These are phyloP conservation scores for Neurospora sp. DNA, from an alignment of 2,329 filamentous ascomycete species.

Conservation along the genomic window DNA sequence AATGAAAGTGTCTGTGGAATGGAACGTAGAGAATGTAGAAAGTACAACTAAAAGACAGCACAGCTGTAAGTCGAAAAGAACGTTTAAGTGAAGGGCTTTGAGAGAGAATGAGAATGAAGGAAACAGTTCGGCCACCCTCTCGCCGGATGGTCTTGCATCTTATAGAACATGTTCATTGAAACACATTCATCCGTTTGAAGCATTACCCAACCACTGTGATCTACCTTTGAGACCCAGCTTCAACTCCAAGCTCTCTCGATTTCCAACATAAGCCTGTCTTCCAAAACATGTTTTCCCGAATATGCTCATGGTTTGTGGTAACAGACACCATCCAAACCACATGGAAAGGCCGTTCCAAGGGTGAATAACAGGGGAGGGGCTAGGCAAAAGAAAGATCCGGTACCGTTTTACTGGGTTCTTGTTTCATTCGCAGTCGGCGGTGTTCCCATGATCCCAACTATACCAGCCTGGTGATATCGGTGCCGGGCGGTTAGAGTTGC, in stretches of 20 bases:
- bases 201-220: neutral
- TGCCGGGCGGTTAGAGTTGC: neutral
- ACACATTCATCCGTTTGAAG: neutral
- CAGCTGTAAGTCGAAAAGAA: conserved; percentile 10
- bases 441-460: neutral
- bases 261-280: neutral
- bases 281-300: neutral
- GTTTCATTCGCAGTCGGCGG: neutral
- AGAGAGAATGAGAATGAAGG: conserved; percentile 1
- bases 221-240: neutral
- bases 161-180: neutral
- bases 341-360: neutral
- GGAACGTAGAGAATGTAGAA: conserved; percentile 4
- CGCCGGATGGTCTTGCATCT: neutral
- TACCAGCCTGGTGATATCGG: neutral
- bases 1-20: conserved; percentile 3
- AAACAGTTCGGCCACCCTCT: neutral
- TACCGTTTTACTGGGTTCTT: neutral
- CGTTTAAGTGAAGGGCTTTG: conserved; percentile 1
- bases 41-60: conserved; percentile 9
- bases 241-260: neutral
- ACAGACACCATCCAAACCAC: neutral
- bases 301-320: neutral
- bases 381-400: neutral
- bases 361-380: neutral